Evolutionary conservation across 768 basidiomycete species (phyloP), one percentile per base, ranked within the genome.

Genomic region (Rhodotorula babjevae): DNA sequence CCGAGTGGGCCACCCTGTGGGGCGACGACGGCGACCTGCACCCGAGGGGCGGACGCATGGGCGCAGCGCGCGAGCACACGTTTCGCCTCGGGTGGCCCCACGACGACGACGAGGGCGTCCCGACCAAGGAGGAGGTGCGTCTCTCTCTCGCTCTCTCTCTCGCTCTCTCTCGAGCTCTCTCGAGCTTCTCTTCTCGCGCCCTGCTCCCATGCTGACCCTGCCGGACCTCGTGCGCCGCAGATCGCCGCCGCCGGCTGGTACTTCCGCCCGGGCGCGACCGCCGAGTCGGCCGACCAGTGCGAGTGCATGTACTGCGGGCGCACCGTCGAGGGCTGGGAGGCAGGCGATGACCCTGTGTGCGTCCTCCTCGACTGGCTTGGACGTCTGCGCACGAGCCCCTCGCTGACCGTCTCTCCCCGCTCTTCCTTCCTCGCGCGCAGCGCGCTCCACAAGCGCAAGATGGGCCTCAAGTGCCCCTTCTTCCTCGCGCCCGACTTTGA

Each of bases 51-150:
- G 66, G 44, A 18, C 21, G 40, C n/a, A 67, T 74, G 57, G n/a
- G 36, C 29, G 15, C 33, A 6, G 68, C 65, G 64, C 60, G 73
- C 58, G 50, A n/a, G 44, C 65, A 49, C 40, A 64, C 68, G 49
- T 74, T 74, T 58, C 49, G 49, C n/a, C 19, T 53, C 16, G 73
- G 68, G 0, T 74, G 73, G 73, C 73, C 73, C 29, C 65, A 74
- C 52, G 33, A 70, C 9, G 73, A 63, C 15, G 58, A 49, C 7
- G 53, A 67, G 33, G 65, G 68, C 8, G 46, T 74, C 3, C 68
- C 73, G 19, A 70, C 68, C 10, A 29, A 40, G 8, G 58, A 67
- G 25, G 62, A 74, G 50, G 73, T 70, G 44, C 55, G 72, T 73
- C 36, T 36, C 10, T 5, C n/a, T 9, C 27, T 52, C 50, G 50